Conservation (phyloP, 2,329 filamentous ascomycete genomes). For the Neospermospora avenae region DNA sequence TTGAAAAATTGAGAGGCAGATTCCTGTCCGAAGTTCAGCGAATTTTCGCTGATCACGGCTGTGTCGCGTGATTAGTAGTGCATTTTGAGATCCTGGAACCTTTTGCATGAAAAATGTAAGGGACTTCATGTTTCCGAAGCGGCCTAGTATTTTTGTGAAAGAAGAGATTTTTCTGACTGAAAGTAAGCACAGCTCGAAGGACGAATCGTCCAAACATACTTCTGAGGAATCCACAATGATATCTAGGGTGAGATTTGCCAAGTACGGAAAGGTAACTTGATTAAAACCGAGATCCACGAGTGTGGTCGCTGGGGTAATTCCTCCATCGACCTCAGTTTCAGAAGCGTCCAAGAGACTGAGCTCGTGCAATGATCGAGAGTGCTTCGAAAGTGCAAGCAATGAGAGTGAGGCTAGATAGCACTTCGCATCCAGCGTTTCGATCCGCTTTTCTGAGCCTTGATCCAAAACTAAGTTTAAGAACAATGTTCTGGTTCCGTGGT, state of each 20-base stretch:
- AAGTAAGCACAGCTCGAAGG: background rate
- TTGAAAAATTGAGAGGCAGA: no score
- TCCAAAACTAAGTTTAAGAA: background rate
- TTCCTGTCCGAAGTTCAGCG: no score
- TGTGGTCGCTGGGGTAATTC: background rate
- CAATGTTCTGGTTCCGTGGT: background rate
- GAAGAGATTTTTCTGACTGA: no score
- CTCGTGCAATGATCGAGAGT: background rate
- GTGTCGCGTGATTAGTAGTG: no score
- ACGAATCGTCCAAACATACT: background rate
- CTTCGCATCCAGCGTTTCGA: background rate
- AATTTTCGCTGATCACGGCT: no score
- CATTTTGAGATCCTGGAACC: no score
- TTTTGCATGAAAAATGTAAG: no score
- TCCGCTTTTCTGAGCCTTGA: background rate
- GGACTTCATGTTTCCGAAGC: no score
- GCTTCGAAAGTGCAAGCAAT: background rate
- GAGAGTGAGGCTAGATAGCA: background rate
- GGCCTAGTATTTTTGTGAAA: no score
- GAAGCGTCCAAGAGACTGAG: background rate
- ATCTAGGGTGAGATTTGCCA: background rate
- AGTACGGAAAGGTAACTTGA: background rate
- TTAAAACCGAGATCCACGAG: background rate
- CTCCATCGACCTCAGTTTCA: background rate
- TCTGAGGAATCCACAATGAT: background rate